These are phyloP conservation scores for Escovopsis sp. DNA, from an alignment of 2,329 filamentous ascomycete genomes.

Conservation along the genomic window DNA sequence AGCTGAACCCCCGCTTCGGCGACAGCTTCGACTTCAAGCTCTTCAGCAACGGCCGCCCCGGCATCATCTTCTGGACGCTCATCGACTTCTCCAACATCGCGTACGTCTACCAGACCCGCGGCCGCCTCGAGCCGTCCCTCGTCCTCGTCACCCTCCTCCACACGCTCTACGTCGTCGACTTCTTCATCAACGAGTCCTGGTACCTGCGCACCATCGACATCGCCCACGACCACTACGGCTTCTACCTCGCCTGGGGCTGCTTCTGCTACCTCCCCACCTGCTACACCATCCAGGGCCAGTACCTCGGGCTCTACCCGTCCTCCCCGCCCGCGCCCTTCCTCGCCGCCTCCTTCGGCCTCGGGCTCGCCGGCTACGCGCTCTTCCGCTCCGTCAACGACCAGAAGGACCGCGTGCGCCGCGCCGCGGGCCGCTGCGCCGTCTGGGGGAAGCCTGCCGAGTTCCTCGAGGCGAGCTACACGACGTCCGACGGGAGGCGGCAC, in stretches of 20 bases:
- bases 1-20: slow-evolving; percentile 29
- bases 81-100: slow-evolving; percentile 16
- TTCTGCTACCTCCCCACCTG: slow-evolving; percentile 29
- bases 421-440: slow-evolving; percentile 24
- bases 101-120: slow-evolving; percentile 26
- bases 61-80: slow-evolving; percentile 30
- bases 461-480: slow-evolving; percentile 24
- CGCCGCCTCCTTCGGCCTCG: slow-evolving; percentile 9
- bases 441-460: slow-evolving; percentile 28
- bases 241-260: slow-evolving; percentile 30
- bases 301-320: slow-evolving; percentile 26
- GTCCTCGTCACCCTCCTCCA: slow-evolving; percentile 30
- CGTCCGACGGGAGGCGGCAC: slow-evolving; percentile 25
- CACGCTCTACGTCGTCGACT: slow-evolving; percentile 30
- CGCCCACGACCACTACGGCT: slow-evolving; percentile 29
- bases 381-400: slow-evolving; percentile 32
- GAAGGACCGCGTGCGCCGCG: slow-evolving; percentile 26
- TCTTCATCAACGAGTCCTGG: slow-evolving; percentile 35
- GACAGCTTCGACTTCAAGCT: slow-evolving; percentile 30
- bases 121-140: slow-evolving; percentile 21
- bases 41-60: slow-evolving; percentile 32
- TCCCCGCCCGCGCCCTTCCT: slow-evolving; percentile 14
- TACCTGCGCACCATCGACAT: slow-evolving; percentile 32
- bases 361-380: slow-evolving; percentile 22
- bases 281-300: slow-evolving; percentile 34